These are phyloP conservation scores for Pseudocercospora vitis DNA, from an alignment of 2,329 filamentous ascomycete genomes.

Conservation along the genomic window DNA sequence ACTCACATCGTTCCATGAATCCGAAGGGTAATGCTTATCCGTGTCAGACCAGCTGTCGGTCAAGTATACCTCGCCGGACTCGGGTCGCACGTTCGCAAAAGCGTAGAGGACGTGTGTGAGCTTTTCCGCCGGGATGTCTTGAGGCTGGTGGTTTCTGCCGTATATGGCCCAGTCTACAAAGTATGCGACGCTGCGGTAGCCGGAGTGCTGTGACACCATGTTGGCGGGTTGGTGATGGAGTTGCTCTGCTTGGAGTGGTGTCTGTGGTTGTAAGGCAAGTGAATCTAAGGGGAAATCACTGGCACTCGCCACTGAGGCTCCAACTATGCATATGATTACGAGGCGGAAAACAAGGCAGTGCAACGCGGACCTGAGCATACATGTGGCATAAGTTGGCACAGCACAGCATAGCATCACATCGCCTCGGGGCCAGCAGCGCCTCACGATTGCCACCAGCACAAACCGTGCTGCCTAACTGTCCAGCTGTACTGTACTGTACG, in stretches of 20 bases:
- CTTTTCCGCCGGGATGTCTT: slow-evolving; percentile 75
- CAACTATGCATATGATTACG: slow-evolving; percentile 12
- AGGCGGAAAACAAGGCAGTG: slow-evolving; percentile 23
- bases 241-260: neutral
- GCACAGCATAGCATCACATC: too few relatives aligned
- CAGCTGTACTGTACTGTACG: too few relatives aligned
- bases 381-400: too few relatives aligned
- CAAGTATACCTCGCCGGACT: slow-evolving; percentile 75
- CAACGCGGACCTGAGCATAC: slow-evolving; percentile 18
- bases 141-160: slow-evolving; percentile 70
- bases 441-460: neutral
- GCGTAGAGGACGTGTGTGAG: slow-evolving; percentile 88
- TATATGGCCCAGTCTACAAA: slow-evolving; percentile 40
- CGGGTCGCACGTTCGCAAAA: slow-evolving; percentile 81
- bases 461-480: slow-evolving; percentile 4
- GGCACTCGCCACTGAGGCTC: slow-evolving; percentile 14
- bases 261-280: slow-evolving; percentile 6
- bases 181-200: slow-evolving; percentile 38
- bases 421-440: slow-evolving; percentile 11
- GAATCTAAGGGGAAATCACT: slow-evolving; percentile 9
- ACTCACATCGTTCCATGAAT: slow-evolving; percentile 66
- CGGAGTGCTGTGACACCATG: slow-evolving; percentile 26
- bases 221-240: neutral
- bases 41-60: slow-evolving; percentile 68
- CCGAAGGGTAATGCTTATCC: slow-evolving; percentile 67